Base-by-base conservation (phyloP, 177 flowering plant genomes). In the Vitis hybrid region DNA sequence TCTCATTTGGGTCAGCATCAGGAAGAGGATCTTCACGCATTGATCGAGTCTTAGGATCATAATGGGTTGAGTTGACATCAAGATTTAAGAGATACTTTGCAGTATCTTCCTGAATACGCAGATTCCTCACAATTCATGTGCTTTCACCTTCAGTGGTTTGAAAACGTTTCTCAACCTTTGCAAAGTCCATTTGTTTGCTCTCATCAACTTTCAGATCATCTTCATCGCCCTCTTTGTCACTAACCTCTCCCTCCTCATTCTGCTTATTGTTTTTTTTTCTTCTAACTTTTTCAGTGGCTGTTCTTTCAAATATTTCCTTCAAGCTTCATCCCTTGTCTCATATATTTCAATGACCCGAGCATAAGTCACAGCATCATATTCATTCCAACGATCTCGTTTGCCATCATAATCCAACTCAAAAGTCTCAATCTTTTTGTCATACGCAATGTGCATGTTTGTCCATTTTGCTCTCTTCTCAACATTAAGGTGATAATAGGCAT, bases 21-120 rank as follows among this genome's bases (percentile, higher is more conserved):
- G 98, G 98, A 69, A 90, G 87, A 73, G 98, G 98, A 86, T 91
- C 98, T 76, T 93, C 96, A 82, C 98, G 91, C 97, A 90, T 93
- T 66, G 98, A 90, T 55, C 96, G 90, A 2, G 96, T 92, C 78
- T 93, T 93, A 15, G 97, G 98, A 74, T 93, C 98, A 77, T 93
- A 93, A 67, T 92, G 82, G 50, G 98, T 82, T 64, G 96, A 93
- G 73, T 93, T 89, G 19, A 90, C 88, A 77, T 93, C 95, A 70
- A 91, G 97, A 82, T 89, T 93, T 67, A 91, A 69, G 65, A 93
- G 89, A 70, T 93, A 93, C 69, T 93, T 93, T 2, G 98, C 98
- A 8, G 93, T 90, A 71, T 91, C 96, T 76, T 91, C 97, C 39
- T 96, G 88, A 77, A 93, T 93, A 85, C 98, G 94, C 68, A 93